Conservation (phyloP, 1,139 yeast genomes). For the Hyphopichia khmerensis region DNA sequence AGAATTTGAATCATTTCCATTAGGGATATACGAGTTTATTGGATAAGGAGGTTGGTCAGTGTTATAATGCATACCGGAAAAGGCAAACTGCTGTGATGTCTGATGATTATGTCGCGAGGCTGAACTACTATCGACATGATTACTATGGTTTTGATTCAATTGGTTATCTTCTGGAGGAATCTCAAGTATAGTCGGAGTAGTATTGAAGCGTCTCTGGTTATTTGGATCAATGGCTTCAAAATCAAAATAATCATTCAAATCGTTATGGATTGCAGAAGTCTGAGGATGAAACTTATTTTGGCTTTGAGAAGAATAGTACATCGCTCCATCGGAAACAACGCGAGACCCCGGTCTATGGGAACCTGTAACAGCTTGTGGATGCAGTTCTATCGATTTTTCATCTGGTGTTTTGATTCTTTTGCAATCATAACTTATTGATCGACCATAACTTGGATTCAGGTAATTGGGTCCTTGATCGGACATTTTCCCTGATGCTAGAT, state of each 20-base stretch:
- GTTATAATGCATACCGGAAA: no score
- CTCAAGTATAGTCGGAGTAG: no score
- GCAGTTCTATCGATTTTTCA: not conserved
- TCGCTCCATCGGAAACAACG: conserved; percentile 17
- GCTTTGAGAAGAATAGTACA: conserved; percentile 3
- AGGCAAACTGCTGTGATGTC: no score
- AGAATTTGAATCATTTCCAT: no score
- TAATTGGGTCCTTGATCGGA: conserved; percentile 2
- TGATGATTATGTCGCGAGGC: no score
- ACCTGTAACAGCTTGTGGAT: not conserved
- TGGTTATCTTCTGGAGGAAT: no score
- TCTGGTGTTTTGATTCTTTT: conserved; percentile 22
- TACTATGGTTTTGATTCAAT: no score
- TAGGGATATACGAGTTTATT: not conserved
- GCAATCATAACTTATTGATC: conserved; percentile 31
- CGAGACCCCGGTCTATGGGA: conserved; percentile 3
- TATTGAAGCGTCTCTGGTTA: not conserved
- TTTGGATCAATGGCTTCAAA: conserved; percentile 1
- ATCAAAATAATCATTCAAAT: not conserved
- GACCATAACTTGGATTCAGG: conserved; percentile 13
- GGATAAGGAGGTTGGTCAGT: not conserved
- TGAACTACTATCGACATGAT: no score
- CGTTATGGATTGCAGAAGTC: conserved; percentile 1
- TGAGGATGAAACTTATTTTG: not conserved
- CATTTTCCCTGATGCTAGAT: conserved; percentile 4